Conservation (phyloP, 75 land plant genomes). For the Picea glauca region DNA sequence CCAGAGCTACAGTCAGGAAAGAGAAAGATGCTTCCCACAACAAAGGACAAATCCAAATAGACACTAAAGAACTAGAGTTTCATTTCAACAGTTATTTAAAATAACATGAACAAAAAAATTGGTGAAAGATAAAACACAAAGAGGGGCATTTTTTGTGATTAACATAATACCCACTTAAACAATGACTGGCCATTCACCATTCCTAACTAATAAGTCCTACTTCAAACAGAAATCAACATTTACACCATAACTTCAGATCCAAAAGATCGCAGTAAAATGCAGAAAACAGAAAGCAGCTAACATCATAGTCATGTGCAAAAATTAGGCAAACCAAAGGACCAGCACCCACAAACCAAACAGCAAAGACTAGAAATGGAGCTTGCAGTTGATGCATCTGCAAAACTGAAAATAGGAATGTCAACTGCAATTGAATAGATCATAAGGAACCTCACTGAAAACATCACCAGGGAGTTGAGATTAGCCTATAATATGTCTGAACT, state of each 20-base stretch:
- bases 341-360: not conserved
- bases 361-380: not conserved
- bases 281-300: not conserved
- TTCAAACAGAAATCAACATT: not conserved
- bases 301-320: not conserved
- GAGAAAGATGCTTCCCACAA: too few species aligned
- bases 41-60: too few species aligned
- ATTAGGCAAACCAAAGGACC: not conserved
- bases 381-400: not conserved
- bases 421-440: not conserved
- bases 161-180: not conserved
- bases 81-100: not conserved
- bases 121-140: not conserved
- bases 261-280: not conserved
- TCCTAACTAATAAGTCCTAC: not conserved
- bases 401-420: not conserved
- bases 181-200: not conserved
- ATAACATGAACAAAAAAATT: not conserved
- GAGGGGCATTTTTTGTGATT: not conserved
- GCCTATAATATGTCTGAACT: not conserved
- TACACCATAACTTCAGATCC: not conserved
- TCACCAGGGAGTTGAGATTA: not conserved
- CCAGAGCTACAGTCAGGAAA: not conserved
- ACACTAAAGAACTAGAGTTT: too few species aligned
- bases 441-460: not conserved